phyloP scores from a whole-genome alignment of 2,329 filamentous ascomycete genomes.

The Trichoderma hamatum region DNA sequence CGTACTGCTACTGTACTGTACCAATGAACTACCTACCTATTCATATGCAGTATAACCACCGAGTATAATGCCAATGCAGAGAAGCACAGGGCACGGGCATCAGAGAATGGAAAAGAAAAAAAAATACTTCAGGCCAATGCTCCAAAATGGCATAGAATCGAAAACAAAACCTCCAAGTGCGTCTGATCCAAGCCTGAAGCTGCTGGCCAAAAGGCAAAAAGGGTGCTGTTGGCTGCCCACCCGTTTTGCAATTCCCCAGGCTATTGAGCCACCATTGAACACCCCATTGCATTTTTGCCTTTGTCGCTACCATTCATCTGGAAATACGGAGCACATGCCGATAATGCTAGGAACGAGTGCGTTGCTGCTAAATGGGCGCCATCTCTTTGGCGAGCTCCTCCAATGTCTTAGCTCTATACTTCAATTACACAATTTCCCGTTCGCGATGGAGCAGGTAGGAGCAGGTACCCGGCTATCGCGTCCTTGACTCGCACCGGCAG shows the following conservation, averaged over 20 bases:
- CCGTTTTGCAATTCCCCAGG: neutral
- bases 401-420: neutral
- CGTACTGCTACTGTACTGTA: too few species aligned
- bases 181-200: neutral
- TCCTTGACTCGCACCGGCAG: constrained; percentile 1
- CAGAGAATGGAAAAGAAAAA: neutral
- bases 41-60: neutral
- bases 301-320: constrained; percentile 19
- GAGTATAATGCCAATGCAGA: neutral
- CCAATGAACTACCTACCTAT: neutral
- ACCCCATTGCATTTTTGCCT: neutral
- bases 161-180: neutral
- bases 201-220: neutral
- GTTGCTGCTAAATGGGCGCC: neutral
- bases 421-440: neutral
- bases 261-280: neutral
- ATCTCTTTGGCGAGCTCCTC: neutral
- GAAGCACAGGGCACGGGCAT: neutral
- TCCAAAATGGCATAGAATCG: neutral
- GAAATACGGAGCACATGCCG: neutral
- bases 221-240: neutral
- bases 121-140: neutral
- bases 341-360: neutral
- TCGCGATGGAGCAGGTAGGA: constrained; percentile 14
- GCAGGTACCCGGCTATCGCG: constrained; percentile 25